Percentiles rank a stretch among this genome's conserved stretches.
These are phyloP conservation scores for Sequoiadendron giganteum DNA, from an alignment of 75 land plant genomes.

Conservation along the genomic window DNA sequence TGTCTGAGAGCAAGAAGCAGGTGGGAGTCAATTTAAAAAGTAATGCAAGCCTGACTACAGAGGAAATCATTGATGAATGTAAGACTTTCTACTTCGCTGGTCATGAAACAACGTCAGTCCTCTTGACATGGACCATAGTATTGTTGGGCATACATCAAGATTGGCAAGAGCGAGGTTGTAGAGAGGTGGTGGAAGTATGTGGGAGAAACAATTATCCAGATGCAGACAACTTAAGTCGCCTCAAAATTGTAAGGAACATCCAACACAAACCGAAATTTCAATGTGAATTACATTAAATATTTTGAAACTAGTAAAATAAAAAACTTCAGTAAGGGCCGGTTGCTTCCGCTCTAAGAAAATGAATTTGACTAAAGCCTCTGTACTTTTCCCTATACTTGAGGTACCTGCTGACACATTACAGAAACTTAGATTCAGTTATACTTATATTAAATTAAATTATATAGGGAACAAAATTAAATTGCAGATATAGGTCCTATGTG, in stretches of 20 bases:
- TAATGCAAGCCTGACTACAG: constrained; percentile 17
- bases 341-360: too few species aligned
- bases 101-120: constrained; percentile 42
- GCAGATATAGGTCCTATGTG: background rate
- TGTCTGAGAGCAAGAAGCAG: constrained; percentile 22
- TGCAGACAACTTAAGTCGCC: constrained; percentile 35
- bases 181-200: constrained; percentile 45
- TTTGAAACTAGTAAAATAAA: background rate
- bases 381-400: background rate
- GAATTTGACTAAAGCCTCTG: too few species aligned
- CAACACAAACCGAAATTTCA: background rate
- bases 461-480: too few species aligned
- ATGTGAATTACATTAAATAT: background rate
- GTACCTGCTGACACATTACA: background rate
- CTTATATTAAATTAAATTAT: background rate
- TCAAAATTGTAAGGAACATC: constrained; percentile 60
- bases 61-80: constrained; percentile 55
- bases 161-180: constrained; percentile 60
- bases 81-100: constrained; percentile 61
- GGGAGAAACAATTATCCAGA: constrained; percentile 27
- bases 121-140: constrained; percentile 47
- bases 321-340: too few species aligned
- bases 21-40: background rate
- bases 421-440: background rate
- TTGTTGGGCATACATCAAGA: constrained; percentile 45